Conservation (phyloP, 257 asterid species). For the Datura wrightii region DNA sequence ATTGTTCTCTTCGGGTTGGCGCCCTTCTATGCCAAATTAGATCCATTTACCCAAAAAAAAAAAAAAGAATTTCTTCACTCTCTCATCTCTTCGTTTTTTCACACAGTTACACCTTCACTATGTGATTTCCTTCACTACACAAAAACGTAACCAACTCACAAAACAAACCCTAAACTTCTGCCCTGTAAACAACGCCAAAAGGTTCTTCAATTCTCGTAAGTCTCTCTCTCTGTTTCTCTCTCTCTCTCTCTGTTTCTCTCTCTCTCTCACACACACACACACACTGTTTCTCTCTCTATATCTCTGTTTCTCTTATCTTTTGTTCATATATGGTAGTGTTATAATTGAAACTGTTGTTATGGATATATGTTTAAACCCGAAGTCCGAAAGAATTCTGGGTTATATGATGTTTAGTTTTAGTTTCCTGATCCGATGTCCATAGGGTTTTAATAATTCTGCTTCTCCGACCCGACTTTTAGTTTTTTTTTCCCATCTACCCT, state of each 20-base stretch:
- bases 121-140: conserved; percentile 34
- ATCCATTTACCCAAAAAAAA: conserved; percentile 1
- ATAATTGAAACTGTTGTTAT: not conserved
- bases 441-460: conserved; percentile 13
- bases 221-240: not conserved
- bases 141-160: conserved; percentile 33
- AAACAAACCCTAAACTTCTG: conserved; percentile 16
- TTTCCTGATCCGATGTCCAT: conserved; percentile 35
- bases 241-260: not conserved
- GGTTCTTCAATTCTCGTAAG: conserved; percentile 38
- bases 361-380: conserved; percentile 32
- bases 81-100: conserved; percentile 27
- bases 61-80: not conserved
- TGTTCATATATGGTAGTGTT: not conserved
- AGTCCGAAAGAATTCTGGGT: conserved; percentile 39
- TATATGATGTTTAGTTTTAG: not conserved
- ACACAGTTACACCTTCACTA: conserved; percentile 35
- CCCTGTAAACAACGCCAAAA: conserved; percentile 30
- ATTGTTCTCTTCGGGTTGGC: conserved; percentile 18
- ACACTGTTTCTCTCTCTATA: not conserved
- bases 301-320: not conserved
- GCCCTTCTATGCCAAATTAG: not conserved
- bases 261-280: not conserved
- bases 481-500: not conserved
- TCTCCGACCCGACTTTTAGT: conserved; percentile 7